Base-by-base conservation (phyloP, 2,329 filamentous ascomycete species). In the Trichoderma sp. region DNA sequence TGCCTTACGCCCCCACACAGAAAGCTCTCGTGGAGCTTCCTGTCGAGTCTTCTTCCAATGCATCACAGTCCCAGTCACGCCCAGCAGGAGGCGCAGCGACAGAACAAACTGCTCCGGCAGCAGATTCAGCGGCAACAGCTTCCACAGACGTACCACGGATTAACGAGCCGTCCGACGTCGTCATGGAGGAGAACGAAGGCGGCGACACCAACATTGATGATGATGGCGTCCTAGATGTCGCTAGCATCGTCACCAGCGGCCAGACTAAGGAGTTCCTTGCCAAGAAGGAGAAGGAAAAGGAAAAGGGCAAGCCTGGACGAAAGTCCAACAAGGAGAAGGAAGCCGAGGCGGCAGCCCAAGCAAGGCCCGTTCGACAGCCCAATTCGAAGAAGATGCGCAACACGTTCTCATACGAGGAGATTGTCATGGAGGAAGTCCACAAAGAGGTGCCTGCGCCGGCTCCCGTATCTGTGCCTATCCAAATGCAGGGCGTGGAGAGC, bases 241-340 rank as follows among this genome's bases (percentile, higher is more conserved):
- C 93, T n/a, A 92, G 88, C 75, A 95, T 96, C 74, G 93, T 96
- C 43, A 92, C 92, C 1, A 92, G 90, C 75, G 93, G 93, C 36
- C 92, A 94, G 80, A 93, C 93, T 75, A 89, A 90, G 75, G 93
- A 96, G 76, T 95, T 94, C 76, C 83, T 96, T 6, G 93, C 92
- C 11, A 93, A 93, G 82, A 94, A 90, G 78, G 92, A 95, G 78
- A 95, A 93, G 85, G 90, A 92, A 73, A 91, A 89, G 80, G 90
- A 92, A 73, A 91, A 89, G 80, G 89, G 87, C 75, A 92, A 91
- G 77, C 86, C 86, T 55, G 86, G 84, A 11, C 76, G 82, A 34
- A 83, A 83, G 74, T 75, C 76, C 26, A 68, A 66, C 26, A 90
- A 91, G 76, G 87, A 87, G 43, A 87, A 88, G 77, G 88, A 90